Base-by-base conservation (phyloP, 768 basidiomycete genomes). In the Lactifluus volemus region DNA sequence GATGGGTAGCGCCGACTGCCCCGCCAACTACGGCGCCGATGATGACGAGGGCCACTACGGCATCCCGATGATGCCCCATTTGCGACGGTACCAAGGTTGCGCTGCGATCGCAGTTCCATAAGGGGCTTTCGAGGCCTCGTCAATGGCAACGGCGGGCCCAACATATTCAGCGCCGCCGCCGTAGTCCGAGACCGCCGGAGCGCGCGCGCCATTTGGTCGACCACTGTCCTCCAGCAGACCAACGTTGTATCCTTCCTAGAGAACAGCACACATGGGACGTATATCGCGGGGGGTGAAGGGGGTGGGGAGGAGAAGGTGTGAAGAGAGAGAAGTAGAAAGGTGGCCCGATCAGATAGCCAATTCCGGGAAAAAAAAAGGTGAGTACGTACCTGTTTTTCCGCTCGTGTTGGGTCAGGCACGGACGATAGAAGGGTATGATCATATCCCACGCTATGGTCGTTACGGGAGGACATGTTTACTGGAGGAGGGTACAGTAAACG, bases 21-120 rank as follows among this genome's bases (percentile, higher is more conserved):
- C 83, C 84, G 0, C 83, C 84, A 8, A 85, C 76, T 2, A 80
- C 73, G 1, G 77, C 84, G 1, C 72, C 83, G 47, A 85, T 55
- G 53, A 82, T 61, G 32, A 82, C 66, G 45, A 84, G 32, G 2
- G 66, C 69, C 15, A 72, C 65, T 54, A 81, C 45, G 57, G 70
- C 60, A 80, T 67, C 56, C 70, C 66, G 42, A 81, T 68, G 7
- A 76, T 71, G 8, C 81, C 81, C 17, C 74, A 78, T 34, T 67
- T 76, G 25, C 72, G 80, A 53, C 78, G 75, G 74, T 79, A 84
- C 70, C 82, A 85, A 5, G 81, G 75, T 17, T 50, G 34, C 25
- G 55, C 48, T 3, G 25, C 4, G 9, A 47, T 34, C 44, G 41
- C 11, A 56, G 44, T 29, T 14, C 32, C 36, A 42, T 55, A 12